Base-by-base conservation (phyloP, 768 basidiomycete species). In the Pisolithus microcarpus region DNA sequence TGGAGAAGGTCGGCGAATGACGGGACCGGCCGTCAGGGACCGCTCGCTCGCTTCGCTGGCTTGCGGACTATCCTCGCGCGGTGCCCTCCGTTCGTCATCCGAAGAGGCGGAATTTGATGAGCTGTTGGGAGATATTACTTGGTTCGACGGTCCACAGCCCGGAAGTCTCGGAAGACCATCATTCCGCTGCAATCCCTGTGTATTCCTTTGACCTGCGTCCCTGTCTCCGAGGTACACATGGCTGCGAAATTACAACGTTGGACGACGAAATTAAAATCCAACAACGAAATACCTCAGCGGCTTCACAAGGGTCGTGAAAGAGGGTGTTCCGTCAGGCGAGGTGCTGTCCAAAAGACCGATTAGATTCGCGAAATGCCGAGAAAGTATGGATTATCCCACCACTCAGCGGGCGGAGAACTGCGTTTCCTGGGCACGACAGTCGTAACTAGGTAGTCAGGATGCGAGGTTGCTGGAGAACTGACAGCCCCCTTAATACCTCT, bases 381-480 rank as follows among this genome's bases (percentile, higher is more conserved):
- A 38, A 55, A 8, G 47, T 48, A 45, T 49, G 48, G 26, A 40
- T 28, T 43, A 42, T 58, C 65, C 48, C 60, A 67, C 65, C 56
- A 51, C 39, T 43, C 54, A 42, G 58, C 65, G 16, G 65, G 67
- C 24, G 66, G 67, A 36, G 66, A 59, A 26, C 66, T 61, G 46
- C 66, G 61, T 54, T 69, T 67, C 51, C 55, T 65, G 42, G 66
- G 67, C 23, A 67, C 50, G 24, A 61, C 59, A 51, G 55, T 67
- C 52, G 67, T 56, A 56, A 62, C 52, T 52, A 58, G 58, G 38
- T 61, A 60, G 53, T 59, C 65, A 52, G 57, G 50, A 36, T 56
- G 55, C n/a, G 59, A 58, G 42, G 62, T 52, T 55, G 60, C 50
- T 49, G 65, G 67, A 28, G 65, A 69, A 51, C 65, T 66, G 51